These are phyloP conservation scores for Suhomyces prunicola DNA, from an alignment of 805 yeast species.

Conservation along the genomic window DNA sequence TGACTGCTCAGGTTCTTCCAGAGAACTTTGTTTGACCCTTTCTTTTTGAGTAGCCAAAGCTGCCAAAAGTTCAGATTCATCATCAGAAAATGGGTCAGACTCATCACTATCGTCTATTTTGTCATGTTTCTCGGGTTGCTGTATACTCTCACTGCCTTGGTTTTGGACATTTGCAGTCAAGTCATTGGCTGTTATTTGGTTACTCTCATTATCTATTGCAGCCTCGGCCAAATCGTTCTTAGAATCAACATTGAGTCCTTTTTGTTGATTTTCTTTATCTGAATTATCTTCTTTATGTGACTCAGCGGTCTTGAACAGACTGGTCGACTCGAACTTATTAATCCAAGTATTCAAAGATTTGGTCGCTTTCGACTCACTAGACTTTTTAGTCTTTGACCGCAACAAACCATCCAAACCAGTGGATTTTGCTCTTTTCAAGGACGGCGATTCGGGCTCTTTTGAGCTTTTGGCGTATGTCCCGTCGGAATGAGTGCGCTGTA, in stretches of 20 bases:
- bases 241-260: not conserved
- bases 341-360: conserved; percentile 24
- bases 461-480: conserved; percentile 15
- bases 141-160: not conserved
- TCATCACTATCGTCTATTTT: not conserved
- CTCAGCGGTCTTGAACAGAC: not conserved
- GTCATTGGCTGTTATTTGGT: not conserved
- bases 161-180: not conserved
- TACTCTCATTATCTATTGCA: not conserved
- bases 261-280: not conserved
- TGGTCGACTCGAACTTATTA: conserved; percentile 23
- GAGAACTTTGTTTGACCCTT: not conserved
- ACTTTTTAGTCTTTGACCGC: conserved; percentile 3
- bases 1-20: not conserved
- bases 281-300: not conserved
- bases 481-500: conserved; percentile 35
- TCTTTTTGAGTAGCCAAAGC: conserved; percentile 7
- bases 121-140: not conserved
- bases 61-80: conserved; percentile 19
- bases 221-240: not conserved
- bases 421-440: conserved; percentile 37
- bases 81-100: conserved; percentile 29
- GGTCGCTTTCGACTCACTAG: not conserved
- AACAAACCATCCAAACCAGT: conserved; percentile 22
- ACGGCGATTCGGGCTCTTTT: conserved; percentile 27